Evolutionary conservation across 1,139 yeast genomes (phyloP).

Genomic region (Blastobotrys apis): DNA sequence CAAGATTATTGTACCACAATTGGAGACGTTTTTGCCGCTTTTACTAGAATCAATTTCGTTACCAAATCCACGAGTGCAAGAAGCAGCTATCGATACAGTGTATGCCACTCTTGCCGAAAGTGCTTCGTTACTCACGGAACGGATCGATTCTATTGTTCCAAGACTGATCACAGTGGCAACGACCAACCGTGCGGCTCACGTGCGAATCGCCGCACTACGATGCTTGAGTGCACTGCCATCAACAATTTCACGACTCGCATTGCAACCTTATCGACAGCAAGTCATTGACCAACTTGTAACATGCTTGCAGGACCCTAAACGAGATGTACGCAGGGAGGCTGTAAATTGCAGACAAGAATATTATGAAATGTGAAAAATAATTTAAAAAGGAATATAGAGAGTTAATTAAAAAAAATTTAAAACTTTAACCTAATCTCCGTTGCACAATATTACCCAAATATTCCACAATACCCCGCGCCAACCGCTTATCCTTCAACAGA

Average conservation of each 20-base stretch:
- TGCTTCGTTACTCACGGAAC: slow-evolving; percentile 47
- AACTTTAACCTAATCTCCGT: background rate
- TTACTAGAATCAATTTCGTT: slow-evolving; percentile 60
- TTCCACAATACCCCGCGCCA: background rate
- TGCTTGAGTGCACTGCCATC: slow-evolving; percentile 50
- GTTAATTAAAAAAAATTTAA: background rate
- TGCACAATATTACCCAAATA: background rate
- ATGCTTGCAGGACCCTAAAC: slow-evolving; percentile 68
- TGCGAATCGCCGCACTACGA: slow-evolving; percentile 54
- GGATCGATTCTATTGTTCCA: slow-evolving; percentile 56
- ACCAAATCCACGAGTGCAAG: slow-evolving; percentile 46
- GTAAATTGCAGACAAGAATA: slow-evolving; percentile 75
- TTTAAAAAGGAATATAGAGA: slow-evolving; percentile 2
- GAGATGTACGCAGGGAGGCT: slow-evolving; percentile 70
- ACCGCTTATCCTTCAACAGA: slow-evolving; percentile 4
- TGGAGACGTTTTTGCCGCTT: slow-evolving; percentile 63
- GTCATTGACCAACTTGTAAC: slow-evolving; percentile 48
- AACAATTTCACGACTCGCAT: slow-evolving; percentile 38
- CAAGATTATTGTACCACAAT: slow-evolving; percentile 56
- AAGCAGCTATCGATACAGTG: slow-evolving; percentile 50
- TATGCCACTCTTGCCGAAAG: slow-evolving; percentile 50
- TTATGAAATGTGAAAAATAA: slow-evolving; percentile 45
- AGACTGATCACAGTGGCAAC: slow-evolving; percentile 44
- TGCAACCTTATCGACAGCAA: slow-evolving; percentile 50
- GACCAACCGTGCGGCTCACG: slow-evolving; percentile 31